Base-by-base conservation (phyloP, 1,284 basidiomycete genomes). In the Singerocomus inundabilis region DNA sequence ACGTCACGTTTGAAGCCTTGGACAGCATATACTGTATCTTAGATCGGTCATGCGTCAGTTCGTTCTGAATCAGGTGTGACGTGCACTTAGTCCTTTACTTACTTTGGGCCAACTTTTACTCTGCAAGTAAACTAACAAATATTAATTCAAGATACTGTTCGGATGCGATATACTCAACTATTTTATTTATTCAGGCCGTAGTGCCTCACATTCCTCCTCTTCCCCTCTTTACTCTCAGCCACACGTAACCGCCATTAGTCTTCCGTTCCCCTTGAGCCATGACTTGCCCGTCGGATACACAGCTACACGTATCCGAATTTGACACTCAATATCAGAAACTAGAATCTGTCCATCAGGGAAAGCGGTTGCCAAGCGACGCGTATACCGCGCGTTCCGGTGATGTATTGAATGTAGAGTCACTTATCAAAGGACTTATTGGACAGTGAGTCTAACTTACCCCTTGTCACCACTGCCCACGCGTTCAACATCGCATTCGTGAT, bases 401-500 rank as follows among this genome's bases (percentile, higher is more conserved):
- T 25, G 16, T 5, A n/a, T 15, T 29, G 21, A 25, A 31, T 26
- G 12, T 40, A 21, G 48, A 50, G 21, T 42, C 47, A 8, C 18
- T 52, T 21, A 44, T 63, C 25, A 52, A 52, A 24, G 33, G 37
- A 7, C 5, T 62, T 15, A 26, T 53, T n/a, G 38, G 25, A 25
- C 37, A 44, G 63, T 62, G 37, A 29, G 56, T 24, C 16, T 13
- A 29, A 10, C 7, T 6, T 2, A 5, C 12, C n/a, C 4, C 5
- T 12, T 13, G 12, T 33, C 3, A 1, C 9, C 9, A 7, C 18
- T 32, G 16, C 15, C 24, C 4, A 11, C 5, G 2, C 15, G 6
- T 21, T 37, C 10, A 12, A 38, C n/a, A 21, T 43, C 13, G 2
- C 13, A 58, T 76, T 5, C 77, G 75, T 9, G 68, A 76, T 1